A percentile compares a stretch with the other conserved stretches of the same genome.
Conservation (phyloP, 2,329 filamentous ascomycete species). For the Neopestalotiopsis clavispora region DNA sequence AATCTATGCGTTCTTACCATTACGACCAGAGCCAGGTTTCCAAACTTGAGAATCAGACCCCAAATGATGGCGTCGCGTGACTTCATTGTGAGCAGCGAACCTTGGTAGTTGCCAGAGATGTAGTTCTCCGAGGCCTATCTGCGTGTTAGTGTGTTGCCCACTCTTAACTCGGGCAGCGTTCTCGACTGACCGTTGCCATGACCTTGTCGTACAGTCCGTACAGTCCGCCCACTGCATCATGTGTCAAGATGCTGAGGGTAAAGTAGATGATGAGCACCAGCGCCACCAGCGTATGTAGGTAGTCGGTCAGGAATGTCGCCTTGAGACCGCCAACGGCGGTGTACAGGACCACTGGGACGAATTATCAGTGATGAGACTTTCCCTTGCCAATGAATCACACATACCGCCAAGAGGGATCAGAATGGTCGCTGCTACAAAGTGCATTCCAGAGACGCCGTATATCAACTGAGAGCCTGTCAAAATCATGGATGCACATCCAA, state of each 20-base stretch:
- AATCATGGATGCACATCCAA: constrained; percentile 49
- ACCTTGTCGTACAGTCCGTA: constrained; percentile 52
- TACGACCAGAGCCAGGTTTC: constrained; percentile 52
- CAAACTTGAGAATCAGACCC: constrained; percentile 52
- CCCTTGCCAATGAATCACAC: constrained; percentile 16
- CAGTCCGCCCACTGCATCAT: constrained; percentile 46
- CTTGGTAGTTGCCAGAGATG: constrained; percentile 50
- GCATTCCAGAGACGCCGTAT: constrained; percentile 51
- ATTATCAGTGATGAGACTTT: neutral
- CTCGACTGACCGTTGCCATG: constrained; percentile 39
- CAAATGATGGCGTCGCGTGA: constrained; percentile 48
- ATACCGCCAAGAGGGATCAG: constrained; percentile 46
- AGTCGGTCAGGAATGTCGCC: constrained; percentile 54
- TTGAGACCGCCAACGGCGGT: constrained; percentile 53
- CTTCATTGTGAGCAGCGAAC: constrained; percentile 53
- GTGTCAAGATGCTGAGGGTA: constrained; percentile 47
- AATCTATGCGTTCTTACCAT: constrained; percentile 37
- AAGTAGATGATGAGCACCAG: constrained; percentile 54
- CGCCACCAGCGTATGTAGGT: constrained; percentile 51
- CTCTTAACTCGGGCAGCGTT: too few relatives aligned
- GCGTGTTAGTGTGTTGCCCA: neutral
- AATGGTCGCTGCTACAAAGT: constrained; percentile 50
- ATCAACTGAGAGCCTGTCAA: constrained; percentile 50
- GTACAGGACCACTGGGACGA: constrained; percentile 46
- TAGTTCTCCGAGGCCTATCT: constrained; percentile 35